Evolutionary conservation across 257 asterid genomes (phyloP).

Genomic region (Nemophila menziesii): DNA sequence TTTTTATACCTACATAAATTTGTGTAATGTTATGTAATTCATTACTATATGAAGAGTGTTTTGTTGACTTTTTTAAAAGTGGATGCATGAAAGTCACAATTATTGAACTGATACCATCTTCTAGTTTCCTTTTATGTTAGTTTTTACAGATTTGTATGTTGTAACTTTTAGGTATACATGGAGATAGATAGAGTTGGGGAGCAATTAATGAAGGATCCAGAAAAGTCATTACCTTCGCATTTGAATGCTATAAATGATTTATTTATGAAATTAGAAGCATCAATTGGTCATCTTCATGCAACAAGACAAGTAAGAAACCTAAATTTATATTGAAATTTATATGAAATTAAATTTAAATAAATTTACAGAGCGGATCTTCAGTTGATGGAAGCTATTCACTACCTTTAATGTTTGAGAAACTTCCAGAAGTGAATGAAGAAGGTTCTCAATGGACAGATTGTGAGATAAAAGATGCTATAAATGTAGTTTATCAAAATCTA

Average conservation of each 20-base stretch:
- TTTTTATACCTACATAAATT: neutral
- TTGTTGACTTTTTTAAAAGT: neutral
- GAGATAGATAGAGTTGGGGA: slow-evolving; percentile 74
- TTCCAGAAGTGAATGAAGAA: slow-evolving; percentile 78
- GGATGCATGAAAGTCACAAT: no score
- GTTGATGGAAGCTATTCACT: slow-evolving; percentile 79
- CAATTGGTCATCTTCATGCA: slow-evolving; percentile 85
- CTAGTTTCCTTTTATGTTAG: no score
- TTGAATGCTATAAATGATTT: slow-evolving; percentile 59
- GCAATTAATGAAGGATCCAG: slow-evolving; percentile 57
- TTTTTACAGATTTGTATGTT: no score
- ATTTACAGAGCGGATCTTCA: slow-evolving; percentile 69
- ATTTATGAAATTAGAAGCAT: slow-evolving; percentile 73
- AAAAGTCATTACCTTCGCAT: slow-evolving; percentile 51
- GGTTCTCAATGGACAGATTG: slow-evolving; percentile 86
- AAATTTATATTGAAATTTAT: neutral
- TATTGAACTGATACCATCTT: no score
- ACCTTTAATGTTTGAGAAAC: slow-evolving; percentile 72
- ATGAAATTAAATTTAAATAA: slow-evolving; percentile 13
- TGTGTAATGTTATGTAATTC: neutral
- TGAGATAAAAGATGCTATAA: slow-evolving; percentile 74
- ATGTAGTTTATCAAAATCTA: slow-evolving; percentile 65
- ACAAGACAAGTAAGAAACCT: slow-evolving; percentile 47
- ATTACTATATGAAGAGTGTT: neutral
- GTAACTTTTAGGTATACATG: slow-evolving; percentile 49